These are phyloP conservation scores for Salix udensis DNA, from an alignment of 345 rosid species.

Conservation along the genomic window DNA sequence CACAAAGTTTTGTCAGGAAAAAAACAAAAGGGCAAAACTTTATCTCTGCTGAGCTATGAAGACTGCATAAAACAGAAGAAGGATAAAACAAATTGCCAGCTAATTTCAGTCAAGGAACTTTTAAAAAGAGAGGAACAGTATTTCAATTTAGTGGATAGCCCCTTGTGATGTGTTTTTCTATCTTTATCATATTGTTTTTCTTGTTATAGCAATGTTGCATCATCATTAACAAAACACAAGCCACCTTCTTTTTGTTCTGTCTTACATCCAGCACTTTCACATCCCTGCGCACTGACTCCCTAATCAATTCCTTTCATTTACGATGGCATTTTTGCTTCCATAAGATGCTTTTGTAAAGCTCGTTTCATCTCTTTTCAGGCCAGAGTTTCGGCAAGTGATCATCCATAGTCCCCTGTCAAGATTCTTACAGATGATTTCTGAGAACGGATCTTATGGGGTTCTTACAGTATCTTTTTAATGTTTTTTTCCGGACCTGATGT, in stretches of 20 bases:
- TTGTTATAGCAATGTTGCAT: conserved; percentile 1
- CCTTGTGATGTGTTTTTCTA: not conserved
- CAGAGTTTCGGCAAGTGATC: not conserved
- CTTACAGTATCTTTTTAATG: not conserved
- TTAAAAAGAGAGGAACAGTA: not conserved
- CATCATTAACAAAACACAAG: not conserved
- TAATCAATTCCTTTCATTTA: not conserved
- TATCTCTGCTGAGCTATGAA: not conserved
- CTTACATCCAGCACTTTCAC: conserved; percentile 8
- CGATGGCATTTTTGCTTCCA: not conserved
- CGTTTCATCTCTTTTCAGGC: not conserved
- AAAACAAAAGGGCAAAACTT: not conserved
- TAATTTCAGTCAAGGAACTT: conserved; percentile 3
- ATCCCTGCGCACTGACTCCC: not conserved
- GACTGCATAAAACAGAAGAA: not conserved
- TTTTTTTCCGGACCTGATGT: not conserved
- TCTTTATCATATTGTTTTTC: not conserved
- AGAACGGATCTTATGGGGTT: not conserved
- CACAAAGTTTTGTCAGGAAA: not conserved
- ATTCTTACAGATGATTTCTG: not conserved
- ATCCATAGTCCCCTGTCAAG: not conserved
- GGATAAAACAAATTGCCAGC: not conserved
- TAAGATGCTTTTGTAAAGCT: not conserved
- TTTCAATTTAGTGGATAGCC: not conserved
- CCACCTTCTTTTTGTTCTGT: not conserved